Evolutionary conservation across 164 flowering plant species (phyloP).

Genomic region (Warburgia ugandensis): DNA sequence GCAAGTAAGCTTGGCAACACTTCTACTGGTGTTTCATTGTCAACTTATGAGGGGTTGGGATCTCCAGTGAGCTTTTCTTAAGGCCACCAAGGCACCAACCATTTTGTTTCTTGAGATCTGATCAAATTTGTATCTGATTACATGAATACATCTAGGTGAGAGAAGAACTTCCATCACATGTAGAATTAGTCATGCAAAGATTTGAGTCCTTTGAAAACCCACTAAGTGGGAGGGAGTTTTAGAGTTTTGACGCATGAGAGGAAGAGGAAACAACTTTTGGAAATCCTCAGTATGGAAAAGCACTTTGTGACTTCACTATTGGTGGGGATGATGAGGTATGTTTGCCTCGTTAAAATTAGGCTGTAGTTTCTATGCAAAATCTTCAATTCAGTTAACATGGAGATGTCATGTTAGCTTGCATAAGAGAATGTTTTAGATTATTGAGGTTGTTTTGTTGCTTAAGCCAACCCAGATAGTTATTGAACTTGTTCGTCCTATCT

Average conservation of each 20-base stretch:
- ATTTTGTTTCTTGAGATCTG: background rate
- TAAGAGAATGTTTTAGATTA: too few species aligned
- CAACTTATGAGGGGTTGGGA: conserved; percentile 39
- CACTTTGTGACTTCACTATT: conserved; percentile 95
- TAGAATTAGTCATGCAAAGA: conserved; percentile 48
- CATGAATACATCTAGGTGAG: conserved; percentile 45
- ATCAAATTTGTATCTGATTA: conserved; percentile 3
- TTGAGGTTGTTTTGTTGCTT: too few species aligned
- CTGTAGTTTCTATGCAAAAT: background rate
- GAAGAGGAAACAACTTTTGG: conserved; percentile 51
- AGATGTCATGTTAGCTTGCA: too few species aligned
- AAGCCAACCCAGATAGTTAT: too few species aligned
- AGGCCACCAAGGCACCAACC: background rate
- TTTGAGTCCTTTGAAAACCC: conserved; percentile 90
- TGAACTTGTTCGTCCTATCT: too few species aligned
- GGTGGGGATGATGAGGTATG: conserved; percentile 98
- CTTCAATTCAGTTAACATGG: background rate
- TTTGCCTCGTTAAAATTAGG: background rate
- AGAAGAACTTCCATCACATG: conserved; percentile 87
- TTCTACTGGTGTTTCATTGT: conserved; percentile 33
- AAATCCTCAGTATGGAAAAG: conserved; percentile 60
- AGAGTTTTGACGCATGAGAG: conserved; percentile 52
- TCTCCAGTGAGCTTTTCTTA: conserved; percentile 64
- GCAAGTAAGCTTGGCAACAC: conserved; percentile 49
- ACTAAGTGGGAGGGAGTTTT: conserved; percentile 52